Conservation (phyloP, 202 grass and related monocot genomes). For the Elaeis oleifera region DNA sequence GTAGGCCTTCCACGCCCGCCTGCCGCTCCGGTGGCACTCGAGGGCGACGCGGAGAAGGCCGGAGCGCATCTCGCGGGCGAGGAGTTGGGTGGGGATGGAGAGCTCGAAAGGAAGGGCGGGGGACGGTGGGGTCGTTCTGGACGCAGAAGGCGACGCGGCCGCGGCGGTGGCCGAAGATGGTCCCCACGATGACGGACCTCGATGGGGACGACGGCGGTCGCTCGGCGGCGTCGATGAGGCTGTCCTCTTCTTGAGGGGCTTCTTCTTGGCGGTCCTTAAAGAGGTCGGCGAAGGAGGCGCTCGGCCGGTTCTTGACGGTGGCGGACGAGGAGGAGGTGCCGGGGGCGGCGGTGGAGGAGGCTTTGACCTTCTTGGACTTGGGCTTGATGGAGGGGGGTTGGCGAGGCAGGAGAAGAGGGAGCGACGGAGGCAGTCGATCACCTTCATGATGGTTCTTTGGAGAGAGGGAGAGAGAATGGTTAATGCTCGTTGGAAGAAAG, state of each 20-base stretch:
- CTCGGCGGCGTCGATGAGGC: constrained; percentile 49
- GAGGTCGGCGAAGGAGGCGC: constrained; percentile 30
- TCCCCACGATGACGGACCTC: constrained; percentile 40
- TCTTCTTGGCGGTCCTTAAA: background rate
- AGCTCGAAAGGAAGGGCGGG: constrained; percentile 63
- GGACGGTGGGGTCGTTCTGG: constrained; percentile 39
- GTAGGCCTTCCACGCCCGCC: constrained; percentile 37
- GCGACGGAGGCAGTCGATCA: no score
- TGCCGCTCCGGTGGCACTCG: constrained; percentile 35
- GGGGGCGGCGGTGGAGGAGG: no score
- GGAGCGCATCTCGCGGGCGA: constrained; percentile 38
- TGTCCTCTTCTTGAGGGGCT: constrained; percentile 18
- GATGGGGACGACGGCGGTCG: constrained; percentile 1
- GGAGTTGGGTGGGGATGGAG: constrained; percentile 37
- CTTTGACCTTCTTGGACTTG: no score
- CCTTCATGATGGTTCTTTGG: no score
- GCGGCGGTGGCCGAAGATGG: constrained; percentile 46
- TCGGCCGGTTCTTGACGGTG: constrained; percentile 31
- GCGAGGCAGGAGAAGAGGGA: no score
- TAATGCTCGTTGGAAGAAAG: no score
- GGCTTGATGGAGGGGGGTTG: no score
- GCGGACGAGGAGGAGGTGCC: no score
- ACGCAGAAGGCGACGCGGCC: constrained; percentile 52
- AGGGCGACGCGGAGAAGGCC: constrained; percentile 54
- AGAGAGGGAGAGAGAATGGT: no score